A percentile compares a stretch with the other conserved stretches of the same genome.
Conservation (phyloP, 2,329 filamentous ascomycete species). For the Cytospora leucostoma region DNA sequence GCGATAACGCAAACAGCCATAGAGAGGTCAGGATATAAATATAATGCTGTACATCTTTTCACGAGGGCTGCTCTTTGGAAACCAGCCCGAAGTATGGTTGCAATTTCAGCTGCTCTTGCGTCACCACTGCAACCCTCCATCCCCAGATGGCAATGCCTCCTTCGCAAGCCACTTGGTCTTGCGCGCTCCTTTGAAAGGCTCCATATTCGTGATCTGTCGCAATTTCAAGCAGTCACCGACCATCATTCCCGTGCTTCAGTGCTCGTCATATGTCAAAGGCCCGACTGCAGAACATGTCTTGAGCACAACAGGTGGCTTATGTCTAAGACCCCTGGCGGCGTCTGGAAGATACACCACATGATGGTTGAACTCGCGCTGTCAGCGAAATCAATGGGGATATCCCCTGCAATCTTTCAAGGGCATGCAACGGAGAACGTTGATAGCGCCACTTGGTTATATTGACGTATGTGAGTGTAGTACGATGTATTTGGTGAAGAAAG, state of each 20-base stretch:
- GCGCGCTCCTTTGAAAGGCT: neutral
- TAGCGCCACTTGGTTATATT: neutral
- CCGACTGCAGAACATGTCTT: constrained; percentile 2
- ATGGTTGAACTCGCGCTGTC: neutral
- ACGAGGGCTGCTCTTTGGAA: neutral
- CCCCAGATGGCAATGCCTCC: neutral
- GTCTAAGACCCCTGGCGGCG: constrained; percentile 1
- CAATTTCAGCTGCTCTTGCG: constrained; percentile 5
- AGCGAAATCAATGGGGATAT: too few relatives aligned
- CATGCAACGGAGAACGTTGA: neutral
- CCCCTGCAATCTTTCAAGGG: neutral
- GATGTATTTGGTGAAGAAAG: neutral
- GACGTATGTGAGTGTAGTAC: constrained; percentile 1
- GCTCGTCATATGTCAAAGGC: neutral
- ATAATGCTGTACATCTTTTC: neutral
- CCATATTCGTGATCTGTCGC: neutral
- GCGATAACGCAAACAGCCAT: neutral
- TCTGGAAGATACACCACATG: neutral
- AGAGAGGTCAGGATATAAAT: neutral
- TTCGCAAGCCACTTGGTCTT: neutral
- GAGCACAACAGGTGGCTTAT: neutral
- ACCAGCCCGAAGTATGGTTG: neutral
- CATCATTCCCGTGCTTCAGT: neutral
- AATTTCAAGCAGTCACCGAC: neutral
- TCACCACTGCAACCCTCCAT: constrained; percentile 13